Conservation (phyloP, 1,139 yeast species). For the Magnusiomyces fungicola region DNA sequence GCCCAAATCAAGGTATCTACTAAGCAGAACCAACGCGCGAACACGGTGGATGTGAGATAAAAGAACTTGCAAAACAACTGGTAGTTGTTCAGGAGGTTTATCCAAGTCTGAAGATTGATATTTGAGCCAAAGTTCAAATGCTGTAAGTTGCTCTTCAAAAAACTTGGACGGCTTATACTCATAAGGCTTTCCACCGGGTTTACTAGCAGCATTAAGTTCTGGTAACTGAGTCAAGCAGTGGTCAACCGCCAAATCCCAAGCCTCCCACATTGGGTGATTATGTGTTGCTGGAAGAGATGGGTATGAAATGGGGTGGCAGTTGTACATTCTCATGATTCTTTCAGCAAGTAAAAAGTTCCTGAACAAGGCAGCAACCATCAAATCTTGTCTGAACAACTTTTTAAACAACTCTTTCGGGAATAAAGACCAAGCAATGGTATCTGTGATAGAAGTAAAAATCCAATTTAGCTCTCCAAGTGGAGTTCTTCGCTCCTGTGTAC, state of each 20-base stretch:
- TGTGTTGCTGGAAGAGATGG: conserved; percentile 85
- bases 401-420: conserved; percentile 84
- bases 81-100: conserved; percentile 90
- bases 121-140: conserved; percentile 92
- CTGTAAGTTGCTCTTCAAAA: conserved; percentile 92
- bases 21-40: conserved; percentile 74
- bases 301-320: conserved; percentile 91
- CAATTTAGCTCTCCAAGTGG: conserved; percentile 95
- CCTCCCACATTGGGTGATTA: conserved; percentile 93
- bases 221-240: conserved; percentile 64
- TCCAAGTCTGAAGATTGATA: conserved; percentile 66
- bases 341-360: conserved; percentile 87
- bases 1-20: conserved; percentile 85
- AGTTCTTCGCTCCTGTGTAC: conserved; percentile 84
- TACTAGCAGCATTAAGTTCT: conserved; percentile 31
- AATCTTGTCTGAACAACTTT: conserved; percentile 84
- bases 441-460: conserved; percentile 97
- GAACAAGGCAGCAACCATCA: conserved; percentile 94
- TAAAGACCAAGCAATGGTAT: conserved; percentile 96
- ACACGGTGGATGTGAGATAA: conserved; percentile 91
- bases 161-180: conserved; percentile 84
- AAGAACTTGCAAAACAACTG: conserved; percentile 86
- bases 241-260: conserved; percentile 97
- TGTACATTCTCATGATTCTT: conserved; percentile 87
- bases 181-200: conserved; percentile 29